These are phyloP conservation scores for Trichophaea hybrida DNA, from an alignment of 2,329 filamentous ascomycete genomes.

Conservation along the genomic window DNA sequence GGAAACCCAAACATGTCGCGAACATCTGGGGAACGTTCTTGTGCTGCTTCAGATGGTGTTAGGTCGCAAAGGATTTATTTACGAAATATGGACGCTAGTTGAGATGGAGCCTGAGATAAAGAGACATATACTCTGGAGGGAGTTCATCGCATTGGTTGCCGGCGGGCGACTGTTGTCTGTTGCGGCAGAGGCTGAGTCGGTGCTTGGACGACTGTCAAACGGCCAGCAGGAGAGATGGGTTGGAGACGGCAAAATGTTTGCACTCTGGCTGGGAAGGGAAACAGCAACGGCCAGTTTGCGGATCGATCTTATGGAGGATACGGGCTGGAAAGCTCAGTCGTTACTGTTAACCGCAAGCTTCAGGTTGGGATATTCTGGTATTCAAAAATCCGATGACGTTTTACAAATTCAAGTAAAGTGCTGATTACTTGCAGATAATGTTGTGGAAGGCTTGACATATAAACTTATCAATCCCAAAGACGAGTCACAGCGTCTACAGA, in stretches of 20 bases:
- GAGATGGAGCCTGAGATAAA: conserved; percentile 31
- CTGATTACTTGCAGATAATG: conserved; percentile 7
- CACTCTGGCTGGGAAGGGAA: conserved; percentile 55
- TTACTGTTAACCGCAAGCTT: conserved; percentile 46
- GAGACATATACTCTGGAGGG: conserved; percentile 46
- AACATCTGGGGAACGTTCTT: conserved; percentile 33
- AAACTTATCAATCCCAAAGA: conserved; percentile 1
- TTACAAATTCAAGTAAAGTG: not conserved
- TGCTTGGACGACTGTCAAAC: conserved; percentile 28
- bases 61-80: conserved; percentile 16
- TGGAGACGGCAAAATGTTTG: conserved; percentile 49
- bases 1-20: conserved; percentile 28
- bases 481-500: conserved; percentile 6
- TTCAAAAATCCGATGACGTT: conserved; percentile 16
- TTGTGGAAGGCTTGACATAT: conserved; percentile 9
- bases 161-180: conserved; percentile 46
- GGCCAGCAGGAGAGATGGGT: conserved; percentile 41
- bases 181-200: conserved; percentile 40
- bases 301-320: conserved; percentile 30
- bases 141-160: conserved; percentile 44
- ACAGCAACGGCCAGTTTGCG: conserved; percentile 35
- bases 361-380: conserved; percentile 59
- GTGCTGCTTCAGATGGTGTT: conserved; percentile 31
- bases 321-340: conserved; percentile 33
- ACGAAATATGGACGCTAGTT: conserved; percentile 20